Base-by-base conservation (phyloP, 495 filamentous ascomycete genomes). In the Rusavskia elegans region DNA sequence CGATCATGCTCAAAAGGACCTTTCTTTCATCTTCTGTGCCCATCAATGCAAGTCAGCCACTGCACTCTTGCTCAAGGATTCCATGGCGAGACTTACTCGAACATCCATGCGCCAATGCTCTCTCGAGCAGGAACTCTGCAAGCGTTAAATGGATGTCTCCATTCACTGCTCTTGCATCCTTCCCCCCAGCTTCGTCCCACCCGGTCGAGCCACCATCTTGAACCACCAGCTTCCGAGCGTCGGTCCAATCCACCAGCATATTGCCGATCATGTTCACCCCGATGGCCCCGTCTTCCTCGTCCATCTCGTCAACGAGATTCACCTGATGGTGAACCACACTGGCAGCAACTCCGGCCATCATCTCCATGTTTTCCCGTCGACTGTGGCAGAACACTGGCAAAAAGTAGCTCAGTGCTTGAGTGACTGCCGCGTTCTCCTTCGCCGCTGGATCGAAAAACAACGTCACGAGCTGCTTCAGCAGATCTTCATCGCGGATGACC, bases 361-460 rank as follows among this genome's bases (percentile, higher is more conserved):
- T 72, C 25, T 79, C 73, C 56, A 88, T 86, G 61, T 95, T 95
- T 39, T 83, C 82, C 10, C 79, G 63, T 11, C 83, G 74, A 23
- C 81, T 85, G 63, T 89, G 93, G 62, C 85, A 89, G 71, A 93
- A 98, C 0, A 96, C 92, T 0, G 92, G 92, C 57, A 98, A 75
- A 73, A 96, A 97, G 64, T 98, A 98, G 50, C 84, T 87, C 23
- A 98, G 74, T 0, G 87, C 80, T 66, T 98, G 92, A 0, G 89
- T 75, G 19, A 97, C 81, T n/a, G 77, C 79, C 54, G 92, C 84
- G 61, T 95, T 97, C 37, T 79, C 76, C 2, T 76, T 73, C 14
- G 86, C 90, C 25, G 82, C 79, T 2, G 93, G 93, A 63, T 94
- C 84, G 64, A 97, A 99, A 68, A 93, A 97, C 20, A 85, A 78